Percentiles rank a stretch among this genome's conserved stretches.
phyloP scores from a whole-genome alignment of 768 basidiomycete genomes.

The Termitomyces sp. region DNA sequence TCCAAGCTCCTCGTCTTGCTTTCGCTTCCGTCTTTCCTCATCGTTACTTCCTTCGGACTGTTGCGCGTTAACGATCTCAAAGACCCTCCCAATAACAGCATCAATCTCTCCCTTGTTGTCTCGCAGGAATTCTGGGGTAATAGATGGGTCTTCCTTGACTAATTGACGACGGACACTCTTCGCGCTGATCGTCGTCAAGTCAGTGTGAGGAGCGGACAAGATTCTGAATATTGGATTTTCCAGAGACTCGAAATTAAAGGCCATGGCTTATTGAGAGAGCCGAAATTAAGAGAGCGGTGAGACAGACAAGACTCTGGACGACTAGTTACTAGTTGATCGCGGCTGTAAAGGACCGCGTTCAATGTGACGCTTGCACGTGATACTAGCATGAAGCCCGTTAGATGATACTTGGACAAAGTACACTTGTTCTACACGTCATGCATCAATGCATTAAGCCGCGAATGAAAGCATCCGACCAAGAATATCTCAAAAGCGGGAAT shows the following conservation, averaged over 20 bases:
- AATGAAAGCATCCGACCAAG: too few species aligned
- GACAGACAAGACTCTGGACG: constrained; percentile 4
- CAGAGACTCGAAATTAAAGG: constrained; percentile 47
- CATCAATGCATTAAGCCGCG: background rate
- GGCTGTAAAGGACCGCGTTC: constrained; percentile 11
- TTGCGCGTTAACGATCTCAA: constrained; percentile 49
- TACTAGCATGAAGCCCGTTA: background rate
- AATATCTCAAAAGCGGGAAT: background rate
- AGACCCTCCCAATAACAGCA: constrained; percentile 59
- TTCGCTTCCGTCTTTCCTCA: constrained; percentile 30
- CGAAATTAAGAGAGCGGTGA: background rate
- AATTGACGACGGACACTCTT: constrained; percentile 84
- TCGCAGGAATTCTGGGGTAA: constrained; percentile 59
- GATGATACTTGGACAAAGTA: too few species aligned
- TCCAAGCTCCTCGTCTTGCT: constrained; percentile 25
- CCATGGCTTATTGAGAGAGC: constrained; percentile 31
- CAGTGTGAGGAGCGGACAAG: constrained; percentile 70
- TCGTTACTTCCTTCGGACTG: constrained; percentile 25
- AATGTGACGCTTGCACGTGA: constrained; percentile 12
- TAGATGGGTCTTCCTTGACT: constrained; percentile 41
- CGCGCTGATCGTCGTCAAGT: constrained; percentile 78
- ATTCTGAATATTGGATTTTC: constrained; percentile 63
- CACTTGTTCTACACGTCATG: background rate
- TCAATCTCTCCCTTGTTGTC: constrained; percentile 68
- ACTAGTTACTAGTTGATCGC: constrained; percentile 2